Percentiles rank a stretch among this genome's conserved stretches.
Conservation (phyloP, 768 basidiomycete genomes). For the Boletus insuetus region DNA sequence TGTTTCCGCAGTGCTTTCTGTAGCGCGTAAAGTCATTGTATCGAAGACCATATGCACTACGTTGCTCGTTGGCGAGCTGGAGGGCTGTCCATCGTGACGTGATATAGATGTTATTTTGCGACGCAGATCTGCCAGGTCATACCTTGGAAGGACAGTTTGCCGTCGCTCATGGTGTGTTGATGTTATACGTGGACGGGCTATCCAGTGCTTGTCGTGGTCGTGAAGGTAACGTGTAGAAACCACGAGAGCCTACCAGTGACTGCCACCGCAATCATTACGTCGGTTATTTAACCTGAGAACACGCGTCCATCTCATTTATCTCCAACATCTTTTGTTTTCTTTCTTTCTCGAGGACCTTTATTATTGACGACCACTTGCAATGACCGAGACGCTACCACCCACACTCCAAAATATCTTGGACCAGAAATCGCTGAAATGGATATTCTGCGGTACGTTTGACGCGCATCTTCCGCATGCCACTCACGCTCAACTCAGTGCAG, state of each 20-base stretch:
- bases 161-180: slow-evolving; percentile 23
- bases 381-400: slow-evolving; percentile 67
- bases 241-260: not conserved
- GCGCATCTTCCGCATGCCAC: not conserved
- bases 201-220: not conserved
- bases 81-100: slow-evolving; percentile 53
- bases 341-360: slow-evolving; percentile 1
- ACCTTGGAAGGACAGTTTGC: slow-evolving; percentile 41
- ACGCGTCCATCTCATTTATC: slow-evolving; percentile 17
- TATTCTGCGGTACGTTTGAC: slow-evolving; percentile 83
- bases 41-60: slow-evolving; percentile 86
- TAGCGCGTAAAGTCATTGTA: slow-evolving; percentile 89
- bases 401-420: slow-evolving; percentile 94
- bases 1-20: slow-evolving; percentile 90
- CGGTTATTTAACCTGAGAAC: slow-evolving; percentile 21
- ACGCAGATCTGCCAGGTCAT: slow-evolving; percentile 11
- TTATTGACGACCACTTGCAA: slow-evolving; percentile 24
- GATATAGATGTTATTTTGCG: not conserved
- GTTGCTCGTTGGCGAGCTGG: slow-evolving; percentile 81
- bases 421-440: slow-evolving; percentile 94
- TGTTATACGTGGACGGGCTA: not conserved
- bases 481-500: slow-evolving; percentile 39
- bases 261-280: slow-evolving; percentile 3
- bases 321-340: slow-evolving; percentile 1
- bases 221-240: slow-evolving; percentile 17